Evolutionary conservation across 2,329 filamentous ascomycete species (phyloP), one percentile per base, ranked within the genome.

Genomic region (Fusarium ramigenum): DNA sequence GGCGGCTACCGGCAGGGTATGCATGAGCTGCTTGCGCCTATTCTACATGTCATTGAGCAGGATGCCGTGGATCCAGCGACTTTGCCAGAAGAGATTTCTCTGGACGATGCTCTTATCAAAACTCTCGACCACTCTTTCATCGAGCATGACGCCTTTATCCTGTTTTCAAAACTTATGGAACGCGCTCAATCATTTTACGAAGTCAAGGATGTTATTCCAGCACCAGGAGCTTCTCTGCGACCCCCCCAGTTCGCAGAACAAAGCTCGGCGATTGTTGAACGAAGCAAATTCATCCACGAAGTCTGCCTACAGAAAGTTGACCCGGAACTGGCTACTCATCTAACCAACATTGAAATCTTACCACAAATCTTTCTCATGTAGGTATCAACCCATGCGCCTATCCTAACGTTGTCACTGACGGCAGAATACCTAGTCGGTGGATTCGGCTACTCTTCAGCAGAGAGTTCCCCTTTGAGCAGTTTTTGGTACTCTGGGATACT

Each of bases 1-100:
- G 94, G 94, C 21, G 95, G 90, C 23, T 99, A 99, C 80, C 91
- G 96, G n/a, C 96, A 99, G 84, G 96, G 96, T 16, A 99, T 99
- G 96, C 96, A 99, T 80, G 96, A 99, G 83, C 86, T 99, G 47
- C 86, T 98, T 19, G 96, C 96, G 1, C 95, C 96, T 0, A 91
- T 99, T 42, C 85, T 98, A 11, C 94, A 94, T 87, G 93, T 94
- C 4, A 85, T 98, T 10, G 91, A 95, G 75, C 87, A 92, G 75
- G 96, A 99, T 83, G 92, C 95, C 11, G 85, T 97, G 57, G 87
- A 93, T 60, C 80, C 82, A 7, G 76, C 79, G 6, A 79, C 81
- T 7, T 78, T 82, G 47, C 78, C 79, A 3, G 65, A 78, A 34
- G 79, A 79, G 5, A 76, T 78, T 16, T 76, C 80, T 40, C 80